Percentiles rank a stretch among this genome's conserved stretches.
Conservation (phyloP, 1,284 basidiomycete species). For the Bjerkandera adusta region DNA sequence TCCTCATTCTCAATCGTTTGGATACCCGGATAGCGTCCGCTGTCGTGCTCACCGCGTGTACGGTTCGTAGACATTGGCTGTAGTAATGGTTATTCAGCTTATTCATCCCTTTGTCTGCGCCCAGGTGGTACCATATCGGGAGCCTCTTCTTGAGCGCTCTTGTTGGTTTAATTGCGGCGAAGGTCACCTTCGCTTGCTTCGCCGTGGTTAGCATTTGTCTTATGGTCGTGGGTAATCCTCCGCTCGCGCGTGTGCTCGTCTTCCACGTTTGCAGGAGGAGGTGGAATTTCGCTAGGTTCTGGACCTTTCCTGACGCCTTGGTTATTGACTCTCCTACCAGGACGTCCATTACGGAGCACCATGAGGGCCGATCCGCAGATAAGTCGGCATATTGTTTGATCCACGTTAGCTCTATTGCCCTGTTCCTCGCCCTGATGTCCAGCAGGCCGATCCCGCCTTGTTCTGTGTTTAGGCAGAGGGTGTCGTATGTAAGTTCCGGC, state of each 20-base stretch:
- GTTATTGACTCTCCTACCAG: slow-evolving; percentile 6
- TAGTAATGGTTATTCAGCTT: no score
- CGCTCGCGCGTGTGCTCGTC: not conserved
- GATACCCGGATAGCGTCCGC: no score
- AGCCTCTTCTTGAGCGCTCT: slow-evolving; percentile 13
- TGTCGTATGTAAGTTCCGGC: slow-evolving; percentile 8
- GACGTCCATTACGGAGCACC: slow-evolving; percentile 24
- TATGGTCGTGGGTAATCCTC: slow-evolving; percentile 2
- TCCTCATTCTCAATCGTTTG: no score
- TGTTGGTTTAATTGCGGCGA: slow-evolving; percentile 11
- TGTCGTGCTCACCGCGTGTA: no score
- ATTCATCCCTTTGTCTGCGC: no score
- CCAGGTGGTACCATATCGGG: slow-evolving; percentile 26
- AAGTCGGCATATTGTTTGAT: slow-evolving; percentile 20
- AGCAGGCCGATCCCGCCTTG: slow-evolving; percentile 23
- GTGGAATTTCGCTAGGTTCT: not conserved
- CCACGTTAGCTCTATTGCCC: slow-evolving; percentile 28
- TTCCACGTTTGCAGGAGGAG: slow-evolving; percentile 21
- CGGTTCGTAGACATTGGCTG: no score
- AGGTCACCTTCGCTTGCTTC: slow-evolving; percentile 6
- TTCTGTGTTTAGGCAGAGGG: slow-evolving; percentile 4
- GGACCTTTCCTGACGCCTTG: not conserved
- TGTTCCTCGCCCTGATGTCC: slow-evolving; percentile 22
- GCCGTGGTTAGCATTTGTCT: slow-evolving; percentile 9
- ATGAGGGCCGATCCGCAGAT: slow-evolving; percentile 14